Evolutionary conservation across 371 early-diverging fungal species (phyloP).

Genomic region (Apophysomyces elegans): DNA sequence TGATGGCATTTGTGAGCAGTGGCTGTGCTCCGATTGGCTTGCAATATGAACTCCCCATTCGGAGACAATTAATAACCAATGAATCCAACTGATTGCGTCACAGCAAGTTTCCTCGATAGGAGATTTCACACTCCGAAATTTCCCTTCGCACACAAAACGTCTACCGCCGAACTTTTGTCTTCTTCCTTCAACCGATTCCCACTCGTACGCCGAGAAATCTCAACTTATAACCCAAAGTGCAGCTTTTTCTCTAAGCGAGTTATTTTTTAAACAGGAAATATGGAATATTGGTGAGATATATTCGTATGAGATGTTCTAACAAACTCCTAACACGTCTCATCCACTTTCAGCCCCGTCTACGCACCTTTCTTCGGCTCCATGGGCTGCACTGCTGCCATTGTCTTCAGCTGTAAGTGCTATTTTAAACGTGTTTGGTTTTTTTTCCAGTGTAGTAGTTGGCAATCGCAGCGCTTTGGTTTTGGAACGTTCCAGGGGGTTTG

Average conservation of each 20-base stretch:
- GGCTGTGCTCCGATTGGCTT: too few relatives aligned
- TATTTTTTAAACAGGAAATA: background rate
- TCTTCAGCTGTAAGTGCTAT: slow-evolving; percentile 89
- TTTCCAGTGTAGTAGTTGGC: background rate
- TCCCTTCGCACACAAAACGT: background rate
- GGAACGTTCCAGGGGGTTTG: slow-evolving; percentile 18
- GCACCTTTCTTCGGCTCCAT: slow-evolving; percentile 97
- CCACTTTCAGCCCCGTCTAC: slow-evolving; percentile 84
- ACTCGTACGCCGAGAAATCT: slow-evolving; percentile 7
- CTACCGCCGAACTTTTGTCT: background rate
- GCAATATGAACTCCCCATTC: too few relatives aligned
- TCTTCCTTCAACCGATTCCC: slow-evolving; percentile 4
- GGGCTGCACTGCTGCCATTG: slow-evolving; percentile 95
- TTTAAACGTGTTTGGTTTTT: background rate
- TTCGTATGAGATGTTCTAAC: background rate
- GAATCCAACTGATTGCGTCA: too few relatives aligned
- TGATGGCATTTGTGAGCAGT: too few relatives aligned
- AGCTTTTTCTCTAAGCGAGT: background rate
- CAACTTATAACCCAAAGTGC: slow-evolving; percentile 2
- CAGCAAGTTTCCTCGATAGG: too few relatives aligned
- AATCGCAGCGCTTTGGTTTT: slow-evolving; percentile 12
- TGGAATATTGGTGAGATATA: slow-evolving; percentile 8
- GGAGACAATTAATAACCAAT: too few relatives aligned
- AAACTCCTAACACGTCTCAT: slow-evolving; percentile 13
- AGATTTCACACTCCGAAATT: too few relatives aligned